Evolutionary conservation across 2,329 filamentous ascomycete species (phyloP).

Genomic region (Alternaria ethzedia): DNA sequence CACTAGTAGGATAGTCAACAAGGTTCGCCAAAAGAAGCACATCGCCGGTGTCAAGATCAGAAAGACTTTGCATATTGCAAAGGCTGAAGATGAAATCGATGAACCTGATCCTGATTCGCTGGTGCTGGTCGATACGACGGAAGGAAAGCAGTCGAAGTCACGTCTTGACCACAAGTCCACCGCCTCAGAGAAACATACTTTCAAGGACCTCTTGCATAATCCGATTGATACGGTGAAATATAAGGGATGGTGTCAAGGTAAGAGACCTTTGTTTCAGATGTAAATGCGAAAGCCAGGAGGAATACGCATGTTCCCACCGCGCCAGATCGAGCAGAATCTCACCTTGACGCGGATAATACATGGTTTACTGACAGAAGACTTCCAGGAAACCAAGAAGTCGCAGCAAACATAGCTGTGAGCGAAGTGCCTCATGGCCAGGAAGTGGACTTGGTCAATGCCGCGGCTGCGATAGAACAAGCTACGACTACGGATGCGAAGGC

Average conservation of each 20-base stretch:
- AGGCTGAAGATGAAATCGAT: conserved; percentile 20
- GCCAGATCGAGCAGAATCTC: no score
- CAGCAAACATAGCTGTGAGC: conserved; percentile 53
- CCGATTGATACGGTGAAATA: conserved; percentile 34
- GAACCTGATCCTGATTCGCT: background rate
- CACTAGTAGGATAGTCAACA: conserved; percentile 15
- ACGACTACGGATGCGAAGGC: conserved; percentile 17
- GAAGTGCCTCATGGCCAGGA: conserved; percentile 47
- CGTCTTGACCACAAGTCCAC: conserved; percentile 23
- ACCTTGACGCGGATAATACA: no score
- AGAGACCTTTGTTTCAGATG: background rate
- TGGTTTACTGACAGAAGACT: no score
- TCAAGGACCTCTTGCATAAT: conserved; percentile 34
- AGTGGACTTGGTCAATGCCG: conserved; percentile 45
- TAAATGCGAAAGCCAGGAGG: no score
- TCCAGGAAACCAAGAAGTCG: conserved; percentile 24
- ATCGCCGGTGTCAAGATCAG: conserved; percentile 29
- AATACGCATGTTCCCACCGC: no score
- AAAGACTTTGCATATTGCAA: conserved; percentile 31
- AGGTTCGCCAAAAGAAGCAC: conserved; percentile 28
- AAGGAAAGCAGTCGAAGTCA: conserved; percentile 20
- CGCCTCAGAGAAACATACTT: conserved; percentile 23
- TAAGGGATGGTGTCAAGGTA: conserved; percentile 28
- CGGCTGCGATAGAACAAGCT: conserved; percentile 29
- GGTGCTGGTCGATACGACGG: conserved; percentile 22